phyloP scores from a whole-genome alignment of 2,329 filamentous ascomycete genomes.

The Parafenestella ontariensis region DNA sequence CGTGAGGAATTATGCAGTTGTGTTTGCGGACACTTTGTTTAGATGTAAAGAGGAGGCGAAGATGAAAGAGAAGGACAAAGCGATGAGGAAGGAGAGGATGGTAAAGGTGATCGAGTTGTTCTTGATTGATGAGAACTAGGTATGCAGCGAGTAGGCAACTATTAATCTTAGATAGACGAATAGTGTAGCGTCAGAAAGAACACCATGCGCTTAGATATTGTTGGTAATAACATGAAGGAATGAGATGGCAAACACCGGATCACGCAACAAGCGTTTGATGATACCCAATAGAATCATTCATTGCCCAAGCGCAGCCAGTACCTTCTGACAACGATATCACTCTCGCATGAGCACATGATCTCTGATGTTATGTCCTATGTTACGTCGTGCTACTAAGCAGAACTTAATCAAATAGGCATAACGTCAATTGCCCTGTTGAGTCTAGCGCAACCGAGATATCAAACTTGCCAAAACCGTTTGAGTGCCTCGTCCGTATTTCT shows the following conservation, averaged over 20 bases:
- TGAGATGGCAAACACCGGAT: background rate
- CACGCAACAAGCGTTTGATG: background rate
- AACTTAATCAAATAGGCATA: background rate
- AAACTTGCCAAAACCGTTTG: conserved; percentile 13
- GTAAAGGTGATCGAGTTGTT: conserved; percentile 75
- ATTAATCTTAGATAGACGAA: background rate
- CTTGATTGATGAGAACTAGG: conserved; percentile 42
- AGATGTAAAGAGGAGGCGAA: conserved; percentile 51
- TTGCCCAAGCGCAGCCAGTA: background rate
- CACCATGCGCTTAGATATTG: background rate
- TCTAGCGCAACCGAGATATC: conserved; percentile 20
- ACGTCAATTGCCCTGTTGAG: conserved; percentile 3
- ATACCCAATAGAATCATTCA: too few relatives aligned
- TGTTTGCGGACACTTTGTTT: conserved; percentile 71
- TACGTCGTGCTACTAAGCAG: too few relatives aligned
- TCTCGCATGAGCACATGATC: too few relatives aligned
- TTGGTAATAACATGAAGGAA: too few relatives aligned
- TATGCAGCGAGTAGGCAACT: background rate
- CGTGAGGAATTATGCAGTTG: conserved; percentile 67
- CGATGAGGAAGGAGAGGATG: conserved; percentile 68
- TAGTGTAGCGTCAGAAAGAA: background rate
- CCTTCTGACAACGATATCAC: background rate
- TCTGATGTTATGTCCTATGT: too few relatives aligned
- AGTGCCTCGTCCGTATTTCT: too few relatives aligned
- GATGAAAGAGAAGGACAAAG: conserved; percentile 65